A percentile compares a stretch with the other conserved stretches of the same genome.
phyloP scores from a whole-genome alignment of 805 yeast genomes.

The Blastobotrys muscicola region DNA sequence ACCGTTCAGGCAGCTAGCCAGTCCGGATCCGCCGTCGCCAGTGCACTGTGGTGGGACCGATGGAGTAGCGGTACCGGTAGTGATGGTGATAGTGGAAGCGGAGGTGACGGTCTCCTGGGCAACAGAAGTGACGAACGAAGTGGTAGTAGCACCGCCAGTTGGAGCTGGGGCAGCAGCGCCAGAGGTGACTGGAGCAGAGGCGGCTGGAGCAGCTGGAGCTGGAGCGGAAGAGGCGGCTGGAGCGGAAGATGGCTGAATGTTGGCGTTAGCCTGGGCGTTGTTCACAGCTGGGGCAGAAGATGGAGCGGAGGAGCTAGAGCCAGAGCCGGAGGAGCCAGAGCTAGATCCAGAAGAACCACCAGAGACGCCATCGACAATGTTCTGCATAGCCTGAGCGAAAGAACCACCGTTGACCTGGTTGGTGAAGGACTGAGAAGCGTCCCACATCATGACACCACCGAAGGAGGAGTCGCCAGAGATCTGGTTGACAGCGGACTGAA shows the following conservation, averaged over 20 bases:
- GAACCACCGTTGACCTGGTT: slow-evolving; percentile 38
- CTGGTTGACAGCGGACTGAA: slow-evolving; percentile 15
- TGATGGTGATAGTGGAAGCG: slow-evolving; percentile 5
- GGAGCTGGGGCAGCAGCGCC: slow-evolving; percentile 12
- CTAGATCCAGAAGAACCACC: slow-evolving; percentile 2
- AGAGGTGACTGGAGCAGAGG: slow-evolving; percentile 13
- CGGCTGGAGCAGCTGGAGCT: slow-evolving; percentile 9
- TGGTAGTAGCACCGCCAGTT: slow-evolving; percentile 9
- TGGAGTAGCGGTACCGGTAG: slow-evolving; percentile 5
- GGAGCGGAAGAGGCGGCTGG: slow-evolving; percentile 23
- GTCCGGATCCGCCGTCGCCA: slow-evolving; percentile 7
- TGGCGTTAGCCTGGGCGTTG: too few species aligned
- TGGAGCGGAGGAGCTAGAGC: slow-evolving; percentile 15
- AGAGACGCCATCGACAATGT: slow-evolving; percentile 27
- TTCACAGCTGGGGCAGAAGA: slow-evolving; percentile 7
- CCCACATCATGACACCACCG: slow-evolving; percentile 81
- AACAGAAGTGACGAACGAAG: slow-evolving; percentile 10
- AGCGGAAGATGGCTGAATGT: slow-evolving; percentile 1
- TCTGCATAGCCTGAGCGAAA: slow-evolving; percentile 37
- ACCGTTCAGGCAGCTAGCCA: slow-evolving; percentile 8
- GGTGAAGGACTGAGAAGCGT: slow-evolving; percentile 52
- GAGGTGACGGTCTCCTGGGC: slow-evolving; percentile 8
- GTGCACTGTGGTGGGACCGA: slow-evolving; percentile 8
- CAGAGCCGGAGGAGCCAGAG: slow-evolving; percentile 2
- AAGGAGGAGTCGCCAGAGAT: slow-evolving; percentile 31